Evolutionary conservation across 129 eudicot genomes (phyloP).

Genomic region (Lactuca sativa): DNA sequence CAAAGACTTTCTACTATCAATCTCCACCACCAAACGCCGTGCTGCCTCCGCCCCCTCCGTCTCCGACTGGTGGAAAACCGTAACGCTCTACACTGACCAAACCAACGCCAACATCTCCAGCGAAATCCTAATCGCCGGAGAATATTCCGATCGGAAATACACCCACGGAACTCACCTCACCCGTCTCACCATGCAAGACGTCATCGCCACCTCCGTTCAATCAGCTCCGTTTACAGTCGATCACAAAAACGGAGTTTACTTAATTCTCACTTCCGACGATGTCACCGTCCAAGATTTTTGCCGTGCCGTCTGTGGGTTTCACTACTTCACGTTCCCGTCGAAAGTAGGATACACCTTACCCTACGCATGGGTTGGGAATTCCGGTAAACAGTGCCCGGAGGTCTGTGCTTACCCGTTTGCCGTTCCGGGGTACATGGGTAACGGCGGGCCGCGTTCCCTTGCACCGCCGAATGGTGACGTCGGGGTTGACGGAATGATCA

Average conservation of each 20-base stretch:
- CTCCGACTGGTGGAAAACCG: slow-evolving; percentile 85
- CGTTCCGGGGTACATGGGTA: slow-evolving; percentile 68
- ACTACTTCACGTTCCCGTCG: slow-evolving; percentile 86
- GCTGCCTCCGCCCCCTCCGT: slow-evolving; percentile 51
- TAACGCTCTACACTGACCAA: slow-evolving; percentile 80
- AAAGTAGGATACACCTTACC: slow-evolving; percentile 83
- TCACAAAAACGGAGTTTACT: slow-evolving; percentile 67
- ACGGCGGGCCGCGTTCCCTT: slow-evolving; percentile 51
- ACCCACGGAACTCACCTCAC: slow-evolving; percentile 77
- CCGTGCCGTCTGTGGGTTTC: slow-evolving; percentile 88
- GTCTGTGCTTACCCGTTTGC: slow-evolving; percentile 94
- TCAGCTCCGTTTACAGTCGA: slow-evolving; percentile 59
- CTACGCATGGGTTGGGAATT: slow-evolving; percentile 91
- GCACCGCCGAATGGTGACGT: slow-evolving; percentile 70
- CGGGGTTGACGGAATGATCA: slow-evolving; percentile 80
- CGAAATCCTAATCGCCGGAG: slow-evolving; percentile 53
- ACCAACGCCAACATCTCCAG: slow-evolving; percentile 76
- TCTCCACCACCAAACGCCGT: slow-evolving; percentile 44
- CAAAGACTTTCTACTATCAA: slow-evolving; percentile 35
- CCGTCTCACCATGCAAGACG: slow-evolving; percentile 70
- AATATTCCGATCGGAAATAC: slow-evolving; percentile 56
- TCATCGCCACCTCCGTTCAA: slow-evolving; percentile 47
- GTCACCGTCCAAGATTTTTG: slow-evolving; percentile 80
- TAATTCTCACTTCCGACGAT: slow-evolving; percentile 61
- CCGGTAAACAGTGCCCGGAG: slow-evolving; percentile 82